Evolutionary conservation across 805 yeast genomes (phyloP), one percentile per base, ranked within the genome.

Genomic region (Geotrichum ghanense): DNA sequence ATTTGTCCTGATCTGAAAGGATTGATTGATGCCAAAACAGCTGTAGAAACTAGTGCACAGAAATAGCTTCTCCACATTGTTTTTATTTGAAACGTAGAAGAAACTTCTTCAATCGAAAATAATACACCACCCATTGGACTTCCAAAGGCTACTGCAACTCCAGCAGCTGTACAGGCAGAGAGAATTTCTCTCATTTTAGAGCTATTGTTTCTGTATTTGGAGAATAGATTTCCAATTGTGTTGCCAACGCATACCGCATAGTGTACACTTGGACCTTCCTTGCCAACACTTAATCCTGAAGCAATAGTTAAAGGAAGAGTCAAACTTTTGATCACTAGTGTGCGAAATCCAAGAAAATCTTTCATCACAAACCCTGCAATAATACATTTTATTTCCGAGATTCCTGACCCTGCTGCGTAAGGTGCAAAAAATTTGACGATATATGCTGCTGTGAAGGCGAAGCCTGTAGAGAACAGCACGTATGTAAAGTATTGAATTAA

Each of bases 141-240:
- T 0, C 95, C 97, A 69, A 92, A 92, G 0, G 97, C 98, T 6
- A 92, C 97, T 0, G 97, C 97, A 6, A 92, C 97, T 45, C 99
- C 99, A 1, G 98, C 95, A 2, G 96, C 97, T 7, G 96, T 76
- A 2, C 95, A 82, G 0, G 98, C 96, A 0, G 90, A 79, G 45
- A 92, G 66, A 45, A 82, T 76, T 51, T 83, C 89, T 22, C 71
- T 51, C 51, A 61, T 57, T 51, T 65, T 58, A 44, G 66, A 50
- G 34, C 62, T 58, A 51, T 60, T 66, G 45, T 47, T 50, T 14
- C 66, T 60, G 49, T 66, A 68, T 40, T 60, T 62, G 31, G 62
- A 48, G 48, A 81, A 70, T 41, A 78, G 60, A 34, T 73, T 72
- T 0, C 92, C 79, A 10, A 87, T 67, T n/a, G 79, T 74, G 56